These are phyloP conservation scores for Waitea zeae DNA, from an alignment of 1,284 basidiomycete species.

Conservation along the genomic window DNA sequence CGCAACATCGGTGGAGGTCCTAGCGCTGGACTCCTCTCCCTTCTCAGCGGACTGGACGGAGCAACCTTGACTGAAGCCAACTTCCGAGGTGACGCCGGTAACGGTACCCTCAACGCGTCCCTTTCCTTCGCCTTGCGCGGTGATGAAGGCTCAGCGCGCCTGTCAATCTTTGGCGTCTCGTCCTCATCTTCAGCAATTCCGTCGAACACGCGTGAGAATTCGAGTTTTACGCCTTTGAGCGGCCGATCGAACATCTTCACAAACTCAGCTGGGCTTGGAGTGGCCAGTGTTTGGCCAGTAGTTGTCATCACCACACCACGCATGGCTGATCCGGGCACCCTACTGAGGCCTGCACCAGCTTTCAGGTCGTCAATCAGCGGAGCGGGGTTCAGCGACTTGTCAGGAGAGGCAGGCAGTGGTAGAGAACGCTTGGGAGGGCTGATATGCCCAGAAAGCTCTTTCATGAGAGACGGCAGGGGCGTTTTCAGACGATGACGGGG, in stretches of 20 bases:
- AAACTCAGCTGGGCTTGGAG: conserved; percentile 46
- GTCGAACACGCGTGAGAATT: conserved; percentile 53
- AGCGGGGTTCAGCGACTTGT: no score
- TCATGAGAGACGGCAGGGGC: conserved; percentile 19
- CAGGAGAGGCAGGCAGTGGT: no score
- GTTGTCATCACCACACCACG: conserved; percentile 63
- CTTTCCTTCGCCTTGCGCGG: background rate
- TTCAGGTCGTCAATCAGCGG: no score
- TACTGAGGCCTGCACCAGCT: no score
- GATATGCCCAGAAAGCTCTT: background rate
- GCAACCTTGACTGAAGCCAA: background rate
- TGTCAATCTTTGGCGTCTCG: conserved; percentile 6
- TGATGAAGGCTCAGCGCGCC: background rate
- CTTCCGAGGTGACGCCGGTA: background rate
- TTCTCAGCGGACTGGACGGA: background rate
- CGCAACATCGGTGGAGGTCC: no score
- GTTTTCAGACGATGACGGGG: conserved; percentile 24
- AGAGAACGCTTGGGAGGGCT: background rate
- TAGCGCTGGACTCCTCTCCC: background rate
- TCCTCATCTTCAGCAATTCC: conserved; percentile 6
- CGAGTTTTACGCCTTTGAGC: conserved; percentile 29
- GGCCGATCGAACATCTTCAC: conserved; percentile 31
- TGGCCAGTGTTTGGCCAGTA: conserved; percentile 52
- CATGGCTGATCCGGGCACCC: conserved; percentile 31
- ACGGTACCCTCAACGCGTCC: background rate